Evolutionary conservation across 2,329 filamentous ascomycete species (phyloP), one percentile per base, ranked within the genome.

Genomic region (Fusarium torreyae): DNA sequence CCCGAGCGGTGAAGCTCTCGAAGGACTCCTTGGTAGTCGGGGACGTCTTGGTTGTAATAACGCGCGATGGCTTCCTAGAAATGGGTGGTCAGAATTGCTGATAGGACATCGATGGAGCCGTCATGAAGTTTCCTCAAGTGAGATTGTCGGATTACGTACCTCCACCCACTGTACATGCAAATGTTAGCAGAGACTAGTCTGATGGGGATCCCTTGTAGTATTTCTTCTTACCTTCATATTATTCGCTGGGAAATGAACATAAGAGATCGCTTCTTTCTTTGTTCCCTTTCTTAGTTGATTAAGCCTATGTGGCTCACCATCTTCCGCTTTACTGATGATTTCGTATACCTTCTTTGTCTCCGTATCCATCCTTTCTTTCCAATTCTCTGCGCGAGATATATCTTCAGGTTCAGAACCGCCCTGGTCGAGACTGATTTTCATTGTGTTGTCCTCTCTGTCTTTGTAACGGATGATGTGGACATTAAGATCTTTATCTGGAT

Each of bases 391-490:
- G 15, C 3, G 22, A 14, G 42, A 45, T 15, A 18, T 31, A 17
- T 10, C 2, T 4, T 31, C 42, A 31, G 14, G 4, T 13, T 45
- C 24, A 22, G 22, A 31, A 10, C 42, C 42, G 15, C 42, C 24
- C 11, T 24, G 24, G 2, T 45, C 22, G 26, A 9, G 15, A 4
- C 7, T 13, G 2, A 15, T 13, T 15, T 15, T 1, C n/a, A 28
- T 10, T 11, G 7, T 28, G 7, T n/a, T 45, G 3, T n/a, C 22
- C 9, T n/a, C 42, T 9, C 6, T 22, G 22, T 45, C 22, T 7
- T 45, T 45, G 24, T 45, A 45, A 26, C 42, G 42, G 14, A 45
- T 45, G 17, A 45, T 45, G 17, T 45, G 42, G 24, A 28, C 42
- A 11, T 45, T 28, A 2, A 45, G 15, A 28, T 45, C 42, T 18